These are phyloP conservation scores for Nidularia pulvinata DNA, from an alignment of 768 basidiomycete genomes.

Conservation along the genomic window DNA sequence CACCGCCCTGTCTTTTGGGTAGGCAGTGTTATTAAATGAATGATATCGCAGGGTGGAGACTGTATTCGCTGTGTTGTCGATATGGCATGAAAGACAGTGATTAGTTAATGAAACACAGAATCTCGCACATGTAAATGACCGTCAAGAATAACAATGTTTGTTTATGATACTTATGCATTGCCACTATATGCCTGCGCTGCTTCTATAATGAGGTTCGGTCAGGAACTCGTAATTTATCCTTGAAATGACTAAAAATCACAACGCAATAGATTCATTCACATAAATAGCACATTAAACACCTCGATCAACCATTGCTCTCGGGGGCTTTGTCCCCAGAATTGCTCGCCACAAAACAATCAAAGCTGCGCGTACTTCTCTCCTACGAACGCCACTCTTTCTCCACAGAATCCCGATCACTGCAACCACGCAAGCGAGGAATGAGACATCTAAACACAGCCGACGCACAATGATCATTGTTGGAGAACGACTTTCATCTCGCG, in stretches of 20 bases:
- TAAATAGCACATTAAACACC: conserved; percentile 30
- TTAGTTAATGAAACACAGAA: background rate
- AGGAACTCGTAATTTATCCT: no score
- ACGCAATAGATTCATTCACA: no score
- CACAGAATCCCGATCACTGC: conserved; percentile 57
- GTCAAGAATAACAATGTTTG: background rate
- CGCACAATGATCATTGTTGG: conserved; percentile 70
- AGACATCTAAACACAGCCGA: conserved; percentile 75
- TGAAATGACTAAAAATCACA: no score
- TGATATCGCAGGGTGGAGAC: conserved; percentile 56
- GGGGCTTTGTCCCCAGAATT: conserved; percentile 52
- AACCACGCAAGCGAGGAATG: conserved; percentile 70
- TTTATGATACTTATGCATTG: no score
- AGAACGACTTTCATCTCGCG: conserved; percentile 56
- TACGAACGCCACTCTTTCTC: conserved; percentile 67
- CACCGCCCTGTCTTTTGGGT: background rate
- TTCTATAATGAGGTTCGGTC: no score
- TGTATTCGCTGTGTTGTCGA: conserved; percentile 97
- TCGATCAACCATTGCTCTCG: conserved; percentile 47
- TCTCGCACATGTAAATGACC: background rate
- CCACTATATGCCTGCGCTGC: no score
- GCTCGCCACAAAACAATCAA: conserved; percentile 71
- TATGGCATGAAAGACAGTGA: conserved; percentile 52
- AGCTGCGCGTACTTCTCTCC: conserved; percentile 67
- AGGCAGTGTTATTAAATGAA: conserved; percentile 4